These are phyloP conservation scores for Ogataea hybrid DNA, from an alignment of 1,139 yeast genomes.

Conservation along the genomic window DNA sequence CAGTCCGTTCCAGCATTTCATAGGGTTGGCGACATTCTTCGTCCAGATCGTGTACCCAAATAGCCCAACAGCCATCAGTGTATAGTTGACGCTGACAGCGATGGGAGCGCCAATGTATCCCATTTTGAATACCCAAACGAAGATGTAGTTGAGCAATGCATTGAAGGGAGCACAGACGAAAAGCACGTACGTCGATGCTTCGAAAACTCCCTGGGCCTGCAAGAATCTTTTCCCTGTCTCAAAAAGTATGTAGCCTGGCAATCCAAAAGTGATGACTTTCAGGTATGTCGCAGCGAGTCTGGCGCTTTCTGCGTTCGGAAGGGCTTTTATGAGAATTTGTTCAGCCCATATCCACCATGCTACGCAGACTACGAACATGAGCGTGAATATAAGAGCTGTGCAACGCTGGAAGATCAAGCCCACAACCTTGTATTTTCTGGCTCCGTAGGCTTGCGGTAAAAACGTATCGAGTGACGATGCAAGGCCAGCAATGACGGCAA, in stretches of 20 bases:
- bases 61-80: constrained; percentile 53
- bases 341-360: constrained; percentile 49
- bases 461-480: constrained; percentile 59
- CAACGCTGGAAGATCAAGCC: constrained; percentile 56
- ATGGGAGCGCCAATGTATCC: constrained; percentile 60
- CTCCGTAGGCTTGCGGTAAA: constrained; percentile 62
- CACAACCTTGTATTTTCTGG: constrained; percentile 49
- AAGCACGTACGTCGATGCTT: constrained; percentile 50
- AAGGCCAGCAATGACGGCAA: constrained; percentile 56
- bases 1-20: constrained; percentile 47
- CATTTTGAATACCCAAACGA: constrained; percentile 43
- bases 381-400: constrained; percentile 45
- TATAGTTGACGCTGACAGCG: constrained; percentile 55
- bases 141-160: constrained; percentile 45
- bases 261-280: constrained; percentile 49
- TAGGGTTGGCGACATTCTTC: constrained; percentile 32
- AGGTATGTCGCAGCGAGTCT: constrained; percentile 49
- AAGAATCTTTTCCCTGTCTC: constrained; percentile 55
- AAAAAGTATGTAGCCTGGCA: constrained; percentile 53
- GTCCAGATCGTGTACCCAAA: constrained; percentile 42
- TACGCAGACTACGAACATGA: constrained; percentile 49
- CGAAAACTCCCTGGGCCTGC: constrained; percentile 54
- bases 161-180: constrained; percentile 54
- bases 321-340: constrained; percentile 21
- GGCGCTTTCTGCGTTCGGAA: constrained; percentile 44